phyloP scores from a whole-genome alignment of 78 protist genomes.

The Fonticula alba region DNA sequence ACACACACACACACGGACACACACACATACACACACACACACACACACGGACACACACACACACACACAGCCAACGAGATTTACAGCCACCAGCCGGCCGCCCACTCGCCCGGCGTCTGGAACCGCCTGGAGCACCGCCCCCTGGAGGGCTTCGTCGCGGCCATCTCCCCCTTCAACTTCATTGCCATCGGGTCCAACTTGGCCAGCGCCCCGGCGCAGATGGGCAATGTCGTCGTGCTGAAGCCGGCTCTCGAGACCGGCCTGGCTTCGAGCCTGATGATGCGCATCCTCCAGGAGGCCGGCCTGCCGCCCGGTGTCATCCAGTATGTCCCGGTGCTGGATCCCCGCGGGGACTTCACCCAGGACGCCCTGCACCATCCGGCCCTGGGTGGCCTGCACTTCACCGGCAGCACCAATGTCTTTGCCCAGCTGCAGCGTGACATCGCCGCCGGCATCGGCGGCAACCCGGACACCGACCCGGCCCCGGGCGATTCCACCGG shows the following conservation, averaged over 20 bases:
- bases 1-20: too few species aligned
- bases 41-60: too few species aligned
- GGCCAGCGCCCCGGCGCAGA: constrained; percentile 70
- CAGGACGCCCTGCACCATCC: too few species aligned
- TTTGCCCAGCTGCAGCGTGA: constrained; percentile 39
- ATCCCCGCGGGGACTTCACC: constrained; percentile 18
- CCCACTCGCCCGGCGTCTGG: constrained; percentile 46
- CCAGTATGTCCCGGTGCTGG: constrained; percentile 56
- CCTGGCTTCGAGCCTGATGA: not conserved
- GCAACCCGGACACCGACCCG: too few species aligned
- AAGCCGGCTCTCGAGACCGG: constrained; percentile 62
- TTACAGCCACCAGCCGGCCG: constrained; percentile 56
- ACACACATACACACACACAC: not conserved
- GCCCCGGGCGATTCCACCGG: too few species aligned
- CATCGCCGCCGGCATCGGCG: too few species aligned
- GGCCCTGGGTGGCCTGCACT: constrained; percentile 63
- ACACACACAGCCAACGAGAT: constrained; percentile 47
- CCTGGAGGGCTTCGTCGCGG: constrained; percentile 77
- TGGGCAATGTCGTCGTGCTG: constrained; percentile 83
- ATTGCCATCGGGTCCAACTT: constrained; percentile 82
- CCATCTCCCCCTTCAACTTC: constrained; percentile 87
- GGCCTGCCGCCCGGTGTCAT: constrained; percentile 89
- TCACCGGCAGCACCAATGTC: constrained; percentile 75
- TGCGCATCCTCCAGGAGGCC: constrained; percentile 57
- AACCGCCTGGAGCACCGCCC: constrained; percentile 66